Percentiles rank a stretch among this genome's conserved stretches.
These are phyloP conservation scores for Gastrolobium villosum DNA, from an alignment of 306 rosid species.

Conservation along the genomic window DNA sequence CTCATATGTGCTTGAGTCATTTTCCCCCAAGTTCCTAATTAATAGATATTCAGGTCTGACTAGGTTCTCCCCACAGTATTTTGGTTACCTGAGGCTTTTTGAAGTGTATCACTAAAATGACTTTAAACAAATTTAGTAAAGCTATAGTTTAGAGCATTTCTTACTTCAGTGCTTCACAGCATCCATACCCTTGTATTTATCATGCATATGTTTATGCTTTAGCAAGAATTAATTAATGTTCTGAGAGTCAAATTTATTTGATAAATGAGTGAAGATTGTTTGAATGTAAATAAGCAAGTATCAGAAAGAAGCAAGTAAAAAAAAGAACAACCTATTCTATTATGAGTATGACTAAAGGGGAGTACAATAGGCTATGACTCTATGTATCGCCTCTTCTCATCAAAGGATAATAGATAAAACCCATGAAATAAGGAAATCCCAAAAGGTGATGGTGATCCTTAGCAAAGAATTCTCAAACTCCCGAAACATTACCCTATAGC, in stretches of 20 bases:
- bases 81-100: conserved; percentile 5
- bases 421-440: conserved; percentile 10
- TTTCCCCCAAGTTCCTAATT: not conserved
- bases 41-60: conserved; percentile 9
- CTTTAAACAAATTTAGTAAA: not conserved
- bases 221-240: not conserved
- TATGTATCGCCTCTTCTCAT: not conserved
- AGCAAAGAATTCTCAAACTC: not conserved
- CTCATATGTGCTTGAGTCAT: not conserved
- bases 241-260: not conserved
- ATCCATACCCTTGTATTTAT: conserved; percentile 6
- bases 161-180: not conserved
- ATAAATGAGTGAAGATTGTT: conserved; percentile 17
- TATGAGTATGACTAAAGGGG: not conserved
- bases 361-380: not conserved
- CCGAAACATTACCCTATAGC: not conserved
- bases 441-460: not conserved
- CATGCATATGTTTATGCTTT: not conserved
- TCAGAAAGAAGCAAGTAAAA: conserved; percentile 14
- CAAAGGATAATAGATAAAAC: not conserved
- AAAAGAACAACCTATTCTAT: not conserved
- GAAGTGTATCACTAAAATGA: not conserved
- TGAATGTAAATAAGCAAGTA: not conserved
- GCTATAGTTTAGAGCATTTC: not conserved
- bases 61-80: conserved; percentile 10